Evolutionary conservation across 768 basidiomycete species (phyloP).

Genomic region (Lactifluus volemus): DNA sequence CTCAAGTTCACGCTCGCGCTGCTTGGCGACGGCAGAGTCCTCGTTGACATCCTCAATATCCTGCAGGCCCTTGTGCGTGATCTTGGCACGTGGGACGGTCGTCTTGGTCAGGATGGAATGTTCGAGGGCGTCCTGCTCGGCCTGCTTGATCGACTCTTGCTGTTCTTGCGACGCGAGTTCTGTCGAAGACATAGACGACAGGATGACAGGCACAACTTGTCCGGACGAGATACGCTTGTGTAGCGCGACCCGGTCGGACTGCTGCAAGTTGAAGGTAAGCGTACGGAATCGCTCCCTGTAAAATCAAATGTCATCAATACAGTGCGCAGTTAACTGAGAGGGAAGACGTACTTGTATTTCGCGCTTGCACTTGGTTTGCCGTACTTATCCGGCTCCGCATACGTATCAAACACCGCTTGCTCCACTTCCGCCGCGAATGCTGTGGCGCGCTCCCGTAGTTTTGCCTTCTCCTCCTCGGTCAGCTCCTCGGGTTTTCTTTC

Average conservation of each 20-base stretch:
- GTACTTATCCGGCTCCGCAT: conserved; percentile 67
- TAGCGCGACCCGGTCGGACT: conserved; percentile 69
- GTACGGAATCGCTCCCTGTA: conserved; percentile 83
- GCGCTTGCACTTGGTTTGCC: conserved; percentile 53
- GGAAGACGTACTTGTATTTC: conserved; percentile 68
- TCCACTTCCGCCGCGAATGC: conserved; percentile 68
- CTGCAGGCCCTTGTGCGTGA: conserved; percentile 89
- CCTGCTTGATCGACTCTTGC: conserved; percentile 71
- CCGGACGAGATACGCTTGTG: conserved; percentile 69
- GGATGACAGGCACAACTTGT: conserved; percentile 57
- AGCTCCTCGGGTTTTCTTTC: conserved; percentile 29
- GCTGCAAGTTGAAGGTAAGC: conserved; percentile 80
- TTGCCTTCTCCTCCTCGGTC: conserved; percentile 50
- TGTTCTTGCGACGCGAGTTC: conserved; percentile 85
- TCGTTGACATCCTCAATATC: conserved; percentile 78
- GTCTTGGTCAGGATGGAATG: conserved; percentile 77
- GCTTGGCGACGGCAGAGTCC: conserved; percentile 18
- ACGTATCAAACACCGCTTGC: conserved; percentile 63
- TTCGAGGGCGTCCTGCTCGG: conserved; percentile 74
- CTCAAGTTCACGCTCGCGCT: conserved; percentile 43
- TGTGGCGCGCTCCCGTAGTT: conserved; percentile 45
- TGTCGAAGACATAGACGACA: conserved; percentile 80
- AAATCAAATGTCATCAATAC: not conserved
- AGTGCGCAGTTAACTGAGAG: not conserved
- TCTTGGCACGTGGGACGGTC: conserved; percentile 60